Percentiles rank a stretch among this genome's conserved stretches.
Evolutionary conservation across 1,284 basidiomycete genomes (phyloP).

Genomic region (Omphalotus olearius): DNA sequence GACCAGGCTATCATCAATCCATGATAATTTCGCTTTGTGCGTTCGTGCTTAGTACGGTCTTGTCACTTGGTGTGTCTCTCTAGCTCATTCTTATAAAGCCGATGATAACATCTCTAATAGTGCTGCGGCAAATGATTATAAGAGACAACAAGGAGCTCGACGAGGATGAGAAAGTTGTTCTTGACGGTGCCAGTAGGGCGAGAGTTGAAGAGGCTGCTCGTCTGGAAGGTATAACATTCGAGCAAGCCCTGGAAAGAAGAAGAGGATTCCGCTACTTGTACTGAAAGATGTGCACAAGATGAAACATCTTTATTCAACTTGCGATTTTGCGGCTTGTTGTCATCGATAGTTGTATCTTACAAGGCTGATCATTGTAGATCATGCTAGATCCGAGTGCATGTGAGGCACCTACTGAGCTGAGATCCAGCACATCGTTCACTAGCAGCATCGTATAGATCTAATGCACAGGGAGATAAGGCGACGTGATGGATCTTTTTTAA

Average conservation of each 20-base stretch:
- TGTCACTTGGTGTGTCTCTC: constrained; percentile 32
- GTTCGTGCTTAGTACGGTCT: constrained; percentile 31
- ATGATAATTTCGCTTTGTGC: constrained; percentile 43
- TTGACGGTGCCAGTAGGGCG: constrained; percentile 34
- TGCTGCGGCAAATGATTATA: constrained; percentile 40
- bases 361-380: too few species aligned
- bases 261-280: constrained; percentile 46
- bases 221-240: constrained; percentile 47
- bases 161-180: constrained; percentile 36
- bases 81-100: neutral
- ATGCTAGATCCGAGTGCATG: too few species aligned
- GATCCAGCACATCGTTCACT: neutral
- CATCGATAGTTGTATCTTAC: too few species aligned
- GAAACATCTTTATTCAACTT: too few species aligned
- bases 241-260: constrained; percentile 44
- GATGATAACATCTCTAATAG: constrained; percentile 4
- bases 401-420: too few species aligned
- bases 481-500: too few species aligned
- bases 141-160: constrained; percentile 41
- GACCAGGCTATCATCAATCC: constrained; percentile 46
- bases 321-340: too few species aligned
- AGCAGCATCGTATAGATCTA: too few species aligned
- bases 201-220: constrained; percentile 46
- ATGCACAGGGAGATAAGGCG: too few species aligned
- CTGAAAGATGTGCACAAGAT: constrained; percentile 14